A percentile compares a stretch with the other conserved stretches of the same genome.
These are phyloP conservation scores for Geotrichum histeridarum DNA, from an alignment of 1,139 yeast genomes.

Conservation along the genomic window DNA sequence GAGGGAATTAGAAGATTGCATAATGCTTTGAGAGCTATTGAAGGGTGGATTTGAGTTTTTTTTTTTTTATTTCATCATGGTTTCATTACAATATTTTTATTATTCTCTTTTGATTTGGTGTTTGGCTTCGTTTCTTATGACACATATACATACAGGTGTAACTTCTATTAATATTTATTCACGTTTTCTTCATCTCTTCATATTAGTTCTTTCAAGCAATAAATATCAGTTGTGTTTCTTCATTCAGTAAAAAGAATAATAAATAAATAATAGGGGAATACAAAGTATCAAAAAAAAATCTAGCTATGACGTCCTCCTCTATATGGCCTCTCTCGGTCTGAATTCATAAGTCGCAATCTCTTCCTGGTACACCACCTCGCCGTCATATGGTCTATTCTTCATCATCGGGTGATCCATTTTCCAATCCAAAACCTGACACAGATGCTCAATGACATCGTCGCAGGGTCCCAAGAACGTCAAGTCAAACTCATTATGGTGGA, in stretches of 20 bases:
- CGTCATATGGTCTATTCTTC: constrained; percentile 21
- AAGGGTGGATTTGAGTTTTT: constrained; percentile 54
- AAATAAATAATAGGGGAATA: not conserved
- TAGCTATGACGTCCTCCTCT: not conserved
- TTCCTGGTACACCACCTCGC: constrained; percentile 24
- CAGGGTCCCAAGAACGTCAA: constrained; percentile 76
- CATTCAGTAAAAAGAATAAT: not conserved
- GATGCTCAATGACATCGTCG: constrained; percentile 74
- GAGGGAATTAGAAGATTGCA: constrained; percentile 77
- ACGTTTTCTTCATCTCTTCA: not conserved
- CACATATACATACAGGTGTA: not conserved
- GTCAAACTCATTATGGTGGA: constrained; percentile 77
- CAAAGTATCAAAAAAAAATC: not conserved
- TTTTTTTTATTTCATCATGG: constrained; percentile 9
- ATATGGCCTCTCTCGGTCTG: not conserved
- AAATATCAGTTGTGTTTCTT: not conserved
- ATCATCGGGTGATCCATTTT: constrained; percentile 52
- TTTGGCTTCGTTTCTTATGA: not conserved
- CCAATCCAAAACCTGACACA: constrained; percentile 65
- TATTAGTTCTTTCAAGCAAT: not conserved
- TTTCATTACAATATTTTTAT: constrained; percentile 3
- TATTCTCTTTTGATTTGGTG: not conserved
- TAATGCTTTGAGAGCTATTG: constrained; percentile 75
- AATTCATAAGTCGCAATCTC: constrained; percentile 27
- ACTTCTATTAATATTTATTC: not conserved